Evolutionary conservation across 2,329 filamentous ascomycete species (phyloP), one percentile per base, ranked within the genome.

Genomic region (Coleophoma eucalyptorum): DNA sequence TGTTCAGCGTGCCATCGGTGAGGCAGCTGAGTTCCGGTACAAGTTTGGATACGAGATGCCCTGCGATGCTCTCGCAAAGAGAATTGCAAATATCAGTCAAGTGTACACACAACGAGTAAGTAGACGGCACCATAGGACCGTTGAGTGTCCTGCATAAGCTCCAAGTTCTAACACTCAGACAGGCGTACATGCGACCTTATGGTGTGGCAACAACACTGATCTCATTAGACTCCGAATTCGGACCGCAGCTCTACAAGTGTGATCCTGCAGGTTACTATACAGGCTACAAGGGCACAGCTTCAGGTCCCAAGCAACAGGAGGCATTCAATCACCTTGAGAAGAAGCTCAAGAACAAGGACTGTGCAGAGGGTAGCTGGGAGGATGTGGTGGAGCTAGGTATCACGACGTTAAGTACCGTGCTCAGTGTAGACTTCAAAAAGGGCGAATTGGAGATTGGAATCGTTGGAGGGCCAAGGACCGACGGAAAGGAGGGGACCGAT

Each of bases 31-130:
- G 69, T 99, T 99, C 77, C 85, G 86, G 73, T 99, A 99, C 84
- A 97, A 97, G 77, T 96, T 84, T 69, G 94, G 94, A 66, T 99
- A 99, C 73, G 94, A 99, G 79, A 99, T 99, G 94, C 94, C 94
- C 54, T 96, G 91, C 71, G 94, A 99, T 73, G 94, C 91, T 48
- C 76, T 99, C 65, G 90, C 94, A 58, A 99, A 99, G 83, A 84
- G 94, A 68, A 78, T 99, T 73, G 94, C 94, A 69, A 99, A 99
- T 75, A 97, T 99, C 77, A 97, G 90, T 73, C 94, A 99, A 74
- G 94, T 99, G 59, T 99, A 97, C 74, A 99, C 94, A 62, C 94
- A 99, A 76, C 80, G 91, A 72, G 94, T 97, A 75, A 70, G 80
- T 20, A 44, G 42, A 68, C 58, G 53, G 60, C 50, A 35, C 52